Conservation (phyloP, 2,329 filamentous ascomycete genomes). For the Ophiostoma sp. region DNA sequence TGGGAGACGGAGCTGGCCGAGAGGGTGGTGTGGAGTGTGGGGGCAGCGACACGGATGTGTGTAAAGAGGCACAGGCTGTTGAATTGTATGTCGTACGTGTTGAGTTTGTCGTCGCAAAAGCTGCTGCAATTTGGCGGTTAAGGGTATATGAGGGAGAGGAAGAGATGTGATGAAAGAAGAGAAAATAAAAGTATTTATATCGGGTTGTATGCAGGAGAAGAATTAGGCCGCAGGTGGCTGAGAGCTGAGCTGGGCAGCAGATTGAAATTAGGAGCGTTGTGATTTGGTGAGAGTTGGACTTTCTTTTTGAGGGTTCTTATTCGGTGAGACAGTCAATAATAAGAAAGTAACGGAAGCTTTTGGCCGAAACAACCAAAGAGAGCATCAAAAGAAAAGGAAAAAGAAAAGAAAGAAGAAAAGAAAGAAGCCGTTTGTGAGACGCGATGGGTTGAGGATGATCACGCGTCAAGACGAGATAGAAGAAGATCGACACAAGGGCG, state of each 20-base stretch:
- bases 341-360: not conserved
- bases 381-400: not conserved
- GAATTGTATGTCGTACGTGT: not conserved
- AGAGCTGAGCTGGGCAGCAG: slow-evolving; percentile 5
- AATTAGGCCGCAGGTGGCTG: not conserved
- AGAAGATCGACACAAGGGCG: slow-evolving; percentile 16
- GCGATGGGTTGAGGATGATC: slow-evolving; percentile 6
- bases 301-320: not conserved
- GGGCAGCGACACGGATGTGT: slow-evolving; percentile 11
- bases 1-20: slow-evolving; percentile 21
- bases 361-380: not conserved
- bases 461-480: slow-evolving; percentile 8
- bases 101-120: not conserved
- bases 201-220: not conserved
- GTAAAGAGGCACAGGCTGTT: too few relatives aligned
- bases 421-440: slow-evolving; percentile 1
- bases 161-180: not conserved
- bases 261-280: not conserved
- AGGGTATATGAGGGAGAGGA: not conserved
- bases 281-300: not conserved
- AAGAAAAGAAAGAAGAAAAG: not conserved
- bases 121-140: not conserved
- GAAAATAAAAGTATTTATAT: not conserved
- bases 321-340: not conserved
- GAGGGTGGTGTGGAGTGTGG: slow-evolving; percentile 21